phyloP scores from a whole-genome alignment of 1,139 yeast genomes.

The Blastobotrys proliferans region DNA sequence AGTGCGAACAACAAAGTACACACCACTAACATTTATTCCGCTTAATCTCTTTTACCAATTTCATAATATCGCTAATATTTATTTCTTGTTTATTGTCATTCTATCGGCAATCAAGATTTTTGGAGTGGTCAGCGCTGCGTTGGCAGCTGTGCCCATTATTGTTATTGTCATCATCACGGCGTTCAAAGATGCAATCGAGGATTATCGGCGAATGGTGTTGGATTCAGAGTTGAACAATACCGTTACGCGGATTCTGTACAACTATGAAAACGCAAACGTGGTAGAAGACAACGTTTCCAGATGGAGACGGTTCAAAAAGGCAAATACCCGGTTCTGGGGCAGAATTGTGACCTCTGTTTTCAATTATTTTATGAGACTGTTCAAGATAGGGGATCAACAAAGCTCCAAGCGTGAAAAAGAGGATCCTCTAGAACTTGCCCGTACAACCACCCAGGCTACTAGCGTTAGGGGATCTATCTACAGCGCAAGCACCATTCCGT shows the following conservation, averaged over 20 bases:
- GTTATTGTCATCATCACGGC: constrained; percentile 91
- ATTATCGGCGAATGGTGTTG: constrained; percentile 72
- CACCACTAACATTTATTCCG: constrained; percentile 83
- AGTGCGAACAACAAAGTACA: constrained; percentile 88
- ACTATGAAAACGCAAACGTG: constrained; percentile 70
- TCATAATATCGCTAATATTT: constrained; percentile 78
- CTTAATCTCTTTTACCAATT: constrained; percentile 74
- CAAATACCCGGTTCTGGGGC: constrained; percentile 28
- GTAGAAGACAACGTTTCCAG: constrained; percentile 56
- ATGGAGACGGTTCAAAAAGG: constrained; percentile 67
- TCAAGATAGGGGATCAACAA: constrained; percentile 2
- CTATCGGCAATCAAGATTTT: constrained; percentile 60
- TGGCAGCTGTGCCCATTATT: constrained; percentile 90
- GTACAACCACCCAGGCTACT: not conserved
- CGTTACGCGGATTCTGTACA: constrained; percentile 67
- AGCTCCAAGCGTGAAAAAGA: too few species aligned
- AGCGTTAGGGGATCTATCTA: not conserved
- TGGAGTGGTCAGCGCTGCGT: constrained; percentile 87
- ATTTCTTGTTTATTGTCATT: constrained; percentile 72
- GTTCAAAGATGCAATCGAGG: constrained; percentile 90
- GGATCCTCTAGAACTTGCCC: too few species aligned
- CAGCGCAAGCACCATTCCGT: constrained; percentile 1
- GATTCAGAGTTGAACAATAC: constrained; percentile 88
- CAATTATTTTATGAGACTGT: constrained; percentile 2
- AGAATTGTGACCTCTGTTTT: not conserved